Conservation (phyloP, 768 basidiomycete genomes). For the Suillus plorans region DNA sequence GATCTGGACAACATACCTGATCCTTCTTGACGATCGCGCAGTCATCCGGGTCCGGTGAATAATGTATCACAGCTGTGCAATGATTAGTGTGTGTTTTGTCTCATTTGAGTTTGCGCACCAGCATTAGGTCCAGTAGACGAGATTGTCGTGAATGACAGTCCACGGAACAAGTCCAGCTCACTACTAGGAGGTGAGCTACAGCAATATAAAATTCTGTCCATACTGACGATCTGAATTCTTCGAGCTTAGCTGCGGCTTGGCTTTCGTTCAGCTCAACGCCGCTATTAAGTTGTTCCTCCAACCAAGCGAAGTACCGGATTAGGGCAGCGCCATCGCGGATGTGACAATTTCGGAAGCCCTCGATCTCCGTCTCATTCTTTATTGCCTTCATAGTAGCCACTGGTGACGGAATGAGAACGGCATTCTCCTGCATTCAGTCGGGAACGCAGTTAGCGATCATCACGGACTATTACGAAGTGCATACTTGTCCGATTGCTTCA, state of each 20-base stretch:
- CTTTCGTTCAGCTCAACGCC: conserved; percentile 72
- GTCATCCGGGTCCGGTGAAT: conserved; percentile 72
- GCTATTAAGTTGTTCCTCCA: conserved; percentile 76
- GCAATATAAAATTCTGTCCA: background rate
- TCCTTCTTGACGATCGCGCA: conserved; percentile 76
- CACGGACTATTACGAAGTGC: conserved; percentile 1
- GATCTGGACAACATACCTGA: conserved; percentile 43
- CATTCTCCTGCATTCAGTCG: conserved; percentile 48
- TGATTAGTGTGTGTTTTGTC: conserved; percentile 1
- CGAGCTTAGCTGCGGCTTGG: conserved; percentile 75
- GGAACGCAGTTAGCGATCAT: conserved; percentile 3
- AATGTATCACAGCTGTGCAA: conserved; percentile 84
- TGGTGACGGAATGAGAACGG: conserved; percentile 64
- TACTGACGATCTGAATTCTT: conserved; percentile 79
- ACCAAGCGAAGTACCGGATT: conserved; percentile 90
- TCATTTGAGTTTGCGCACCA: conserved; percentile 46
- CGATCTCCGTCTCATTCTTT: conserved; percentile 79
- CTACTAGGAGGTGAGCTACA: conserved; percentile 37
- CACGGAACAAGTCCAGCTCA: conserved; percentile 76
- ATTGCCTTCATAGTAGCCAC: conserved; percentile 78
- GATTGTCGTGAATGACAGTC: conserved; percentile 90
- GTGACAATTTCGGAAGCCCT: conserved; percentile 87
- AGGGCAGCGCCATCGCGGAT: conserved; percentile 89
- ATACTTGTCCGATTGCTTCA: conserved; percentile 71
- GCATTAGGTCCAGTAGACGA: conserved; percentile 92